Conservation (phyloP, 805 yeast genomes). For the Hanseniaspora valbyensis region DNA sequence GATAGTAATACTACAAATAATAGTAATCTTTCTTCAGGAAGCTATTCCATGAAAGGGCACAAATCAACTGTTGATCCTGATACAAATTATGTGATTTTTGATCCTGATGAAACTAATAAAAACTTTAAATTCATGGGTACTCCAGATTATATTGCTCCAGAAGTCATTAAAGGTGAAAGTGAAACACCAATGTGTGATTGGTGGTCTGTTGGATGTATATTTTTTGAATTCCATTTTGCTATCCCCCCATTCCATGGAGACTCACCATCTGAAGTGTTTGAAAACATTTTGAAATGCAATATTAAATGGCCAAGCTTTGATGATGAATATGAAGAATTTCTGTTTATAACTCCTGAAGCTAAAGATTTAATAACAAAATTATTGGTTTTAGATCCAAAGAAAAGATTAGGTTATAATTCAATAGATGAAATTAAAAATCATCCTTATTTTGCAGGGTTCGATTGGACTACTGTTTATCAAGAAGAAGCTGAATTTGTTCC, state of each 20-base stretch:
- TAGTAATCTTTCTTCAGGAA: conserved; percentile 13
- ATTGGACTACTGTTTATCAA: conserved; percentile 63
- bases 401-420: conserved; percentile 69
- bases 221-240: conserved; percentile 85
- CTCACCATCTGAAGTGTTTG: conserved; percentile 70
- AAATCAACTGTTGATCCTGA: conserved; percentile 14
- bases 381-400: conserved; percentile 49
- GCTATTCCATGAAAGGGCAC: not conserved
- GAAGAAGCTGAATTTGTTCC: conserved; percentile 82
- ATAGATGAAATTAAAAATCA: conserved; percentile 70
- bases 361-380: conserved; percentile 59
- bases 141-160: conserved; percentile 96
- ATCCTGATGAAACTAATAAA: conserved; percentile 48
- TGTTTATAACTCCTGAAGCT: conserved; percentile 53
- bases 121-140: conserved; percentile 80
- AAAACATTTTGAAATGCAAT: conserved; percentile 59
- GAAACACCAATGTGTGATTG: conserved; percentile 63
- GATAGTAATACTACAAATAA: conserved; percentile 13
- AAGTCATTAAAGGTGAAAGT: conserved; percentile 72
- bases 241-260: conserved; percentile 88
- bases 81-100: conserved; percentile 53
- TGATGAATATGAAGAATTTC: conserved; percentile 39
- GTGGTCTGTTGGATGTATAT: conserved; percentile 97
- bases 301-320: conserved; percentile 77
- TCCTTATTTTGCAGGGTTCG: conserved; percentile 58